These are phyloP conservation scores for Eucalyptus sp. DNA, from an alignment of 345 rosid species.

Conservation along the genomic window DNA sequence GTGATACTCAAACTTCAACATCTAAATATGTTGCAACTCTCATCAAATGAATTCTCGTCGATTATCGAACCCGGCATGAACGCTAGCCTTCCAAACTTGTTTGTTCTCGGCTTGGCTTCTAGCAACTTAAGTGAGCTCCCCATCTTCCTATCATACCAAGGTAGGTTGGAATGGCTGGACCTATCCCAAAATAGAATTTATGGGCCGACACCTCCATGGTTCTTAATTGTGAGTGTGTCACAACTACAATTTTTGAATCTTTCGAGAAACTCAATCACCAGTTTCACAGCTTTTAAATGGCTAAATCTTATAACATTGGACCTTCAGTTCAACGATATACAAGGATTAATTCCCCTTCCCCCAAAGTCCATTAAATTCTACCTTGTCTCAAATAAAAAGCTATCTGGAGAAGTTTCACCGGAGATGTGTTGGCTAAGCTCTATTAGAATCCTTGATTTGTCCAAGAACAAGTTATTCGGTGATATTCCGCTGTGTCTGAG, in stretches of 20 bases:
- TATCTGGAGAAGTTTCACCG: neutral
- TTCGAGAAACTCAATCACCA: accelerated
- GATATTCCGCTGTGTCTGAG: neutral
- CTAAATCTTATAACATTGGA: accelerated
- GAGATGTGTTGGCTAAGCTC: neutral
- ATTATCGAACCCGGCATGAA: neutral
- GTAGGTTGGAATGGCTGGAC: accelerated
- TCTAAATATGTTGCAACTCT: neutral
- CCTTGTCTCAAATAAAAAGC: neutral
- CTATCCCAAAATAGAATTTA: no score
- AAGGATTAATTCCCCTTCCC: no score
- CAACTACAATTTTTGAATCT: accelerated
- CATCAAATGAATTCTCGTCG: neutral
- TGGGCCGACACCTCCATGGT: no score
- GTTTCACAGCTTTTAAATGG: no score
- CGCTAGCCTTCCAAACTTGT: neutral
- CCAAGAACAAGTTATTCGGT: neutral
- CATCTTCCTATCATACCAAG: no score
- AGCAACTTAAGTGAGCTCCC: neutral
- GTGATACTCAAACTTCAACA: neutral
- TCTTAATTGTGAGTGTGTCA: no score
- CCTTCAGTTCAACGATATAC: no score
- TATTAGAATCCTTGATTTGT: neutral
- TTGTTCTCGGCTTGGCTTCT: neutral
- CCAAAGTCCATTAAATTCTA: accelerated